These are phyloP conservation scores for Plenodomus biglobosus DNA, from an alignment of 2,329 filamentous ascomycete genomes.

Conservation along the genomic window DNA sequence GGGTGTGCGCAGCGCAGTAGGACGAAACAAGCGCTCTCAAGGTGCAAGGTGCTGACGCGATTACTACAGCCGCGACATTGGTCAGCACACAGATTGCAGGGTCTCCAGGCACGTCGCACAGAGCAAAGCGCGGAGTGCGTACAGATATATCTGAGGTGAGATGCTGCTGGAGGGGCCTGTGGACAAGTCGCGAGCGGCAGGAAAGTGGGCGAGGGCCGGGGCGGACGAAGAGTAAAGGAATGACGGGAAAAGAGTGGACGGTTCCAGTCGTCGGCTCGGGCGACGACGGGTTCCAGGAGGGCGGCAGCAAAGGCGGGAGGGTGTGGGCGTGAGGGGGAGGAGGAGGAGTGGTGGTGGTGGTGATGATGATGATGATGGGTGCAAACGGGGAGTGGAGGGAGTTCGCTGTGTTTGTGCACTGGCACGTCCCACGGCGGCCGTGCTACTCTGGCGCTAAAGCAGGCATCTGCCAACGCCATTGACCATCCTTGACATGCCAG, in stretches of 20 bases:
- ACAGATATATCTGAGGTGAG: conserved; percentile 24
- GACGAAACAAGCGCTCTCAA: conserved; percentile 45
- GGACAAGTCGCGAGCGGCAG: conserved; percentile 14
- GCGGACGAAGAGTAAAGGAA: conserved; percentile 41
- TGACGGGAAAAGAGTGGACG: conserved; percentile 44
- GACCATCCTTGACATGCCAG: too few species aligned
- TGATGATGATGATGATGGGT: conserved; percentile 24
- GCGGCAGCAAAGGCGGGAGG: conserved; percentile 15
- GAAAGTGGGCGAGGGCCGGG: conserved; percentile 34
- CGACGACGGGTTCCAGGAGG: conserved; percentile 39
- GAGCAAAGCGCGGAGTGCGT: conserved; percentile 17
- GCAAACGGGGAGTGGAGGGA: conserved; percentile 25
- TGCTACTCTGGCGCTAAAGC: conserved; percentile 6
- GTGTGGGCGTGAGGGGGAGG: not conserved
- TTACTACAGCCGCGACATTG: conserved; percentile 29
- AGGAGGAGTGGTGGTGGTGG: conserved; percentile 1
- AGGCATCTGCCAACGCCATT: not conserved
- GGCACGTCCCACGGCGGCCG: conserved; percentile 15
- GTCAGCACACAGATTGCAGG: conserved; percentile 37
- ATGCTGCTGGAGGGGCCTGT: conserved; percentile 7
- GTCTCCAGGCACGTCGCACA: conserved; percentile 4
- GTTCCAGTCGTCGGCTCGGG: conserved; percentile 34
- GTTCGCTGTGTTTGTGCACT: conserved; percentile 24
- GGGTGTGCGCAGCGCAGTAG: conserved; percentile 35
- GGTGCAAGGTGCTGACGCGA: conserved; percentile 38